phyloP scores from a whole-genome alignment of 371 early-diverging fungal genomes.

The Batrachochytrium dendrobatidis region DNA sequence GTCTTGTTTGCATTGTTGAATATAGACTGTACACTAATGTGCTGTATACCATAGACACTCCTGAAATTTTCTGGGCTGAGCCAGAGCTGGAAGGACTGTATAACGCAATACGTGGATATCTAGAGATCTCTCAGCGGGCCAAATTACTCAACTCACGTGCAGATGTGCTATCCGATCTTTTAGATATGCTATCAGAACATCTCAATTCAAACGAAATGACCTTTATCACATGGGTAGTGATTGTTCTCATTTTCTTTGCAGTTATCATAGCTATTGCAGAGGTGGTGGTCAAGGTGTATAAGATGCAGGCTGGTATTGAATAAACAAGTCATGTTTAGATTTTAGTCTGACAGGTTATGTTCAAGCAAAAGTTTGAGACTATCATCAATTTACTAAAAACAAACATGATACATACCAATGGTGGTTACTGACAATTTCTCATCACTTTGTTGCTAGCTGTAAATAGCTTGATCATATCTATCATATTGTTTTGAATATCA shows the following conservation, averaged over 20 bases:
- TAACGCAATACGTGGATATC: slow-evolving; percentile 42
- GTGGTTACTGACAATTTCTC: too few species aligned
- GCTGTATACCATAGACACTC: slow-evolving; percentile 14
- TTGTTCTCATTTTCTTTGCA: slow-evolving; percentile 34
- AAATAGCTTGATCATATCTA: too few species aligned
- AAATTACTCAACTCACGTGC: slow-evolving; percentile 40
- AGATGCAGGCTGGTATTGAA: slow-evolving; percentile 21
- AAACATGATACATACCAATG: too few species aligned
- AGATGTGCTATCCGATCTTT: slow-evolving; percentile 41
- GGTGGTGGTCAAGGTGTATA: slow-evolving; percentile 35
- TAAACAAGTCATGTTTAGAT: too few species aligned
- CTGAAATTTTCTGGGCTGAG: slow-evolving; percentile 41
- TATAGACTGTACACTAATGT: not conserved
- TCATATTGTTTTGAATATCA: too few species aligned
- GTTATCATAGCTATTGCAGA: slow-evolving; percentile 35
- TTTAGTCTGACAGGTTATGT: too few species aligned
- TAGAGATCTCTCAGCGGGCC: slow-evolving; percentile 45
- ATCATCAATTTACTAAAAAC: too few species aligned
- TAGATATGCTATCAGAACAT: slow-evolving; percentile 47
- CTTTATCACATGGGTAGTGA: slow-evolving; percentile 40
- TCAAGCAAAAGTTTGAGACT: too few species aligned
- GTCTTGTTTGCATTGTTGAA: not conserved
- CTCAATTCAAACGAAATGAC: slow-evolving; percentile 34
- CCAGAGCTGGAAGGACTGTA: slow-evolving; percentile 41
- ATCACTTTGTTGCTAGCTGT: too few species aligned